Base-by-base conservation (phyloP, 305 asterid species). In the Rubia tinctorum region DNA sequence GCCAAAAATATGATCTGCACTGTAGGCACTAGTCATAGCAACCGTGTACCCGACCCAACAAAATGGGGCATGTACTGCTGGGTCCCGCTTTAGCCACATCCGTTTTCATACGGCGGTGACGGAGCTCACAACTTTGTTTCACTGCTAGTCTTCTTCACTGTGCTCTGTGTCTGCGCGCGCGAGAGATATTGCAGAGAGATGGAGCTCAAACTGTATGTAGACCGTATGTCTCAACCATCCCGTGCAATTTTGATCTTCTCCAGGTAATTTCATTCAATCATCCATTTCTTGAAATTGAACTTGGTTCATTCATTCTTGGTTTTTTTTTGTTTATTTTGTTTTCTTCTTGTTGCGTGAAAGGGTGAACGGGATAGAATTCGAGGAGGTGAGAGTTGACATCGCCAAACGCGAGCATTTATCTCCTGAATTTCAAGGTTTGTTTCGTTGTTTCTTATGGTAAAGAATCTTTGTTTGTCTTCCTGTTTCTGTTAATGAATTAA, bases 141-240 rank as follows among this genome's bases (percentile, higher is more conserved):
- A 1, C 4, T 6, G 9, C 8, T 60, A 15, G 44, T 8, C 7
- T 63, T 12, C 45, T 63, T 55, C 60, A 3, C 22, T 34, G 68
- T 34, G 13, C 44, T 58, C 63, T 14, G 68, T 63, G 13, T 37
- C 34, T 5, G 11, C 7, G 30, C 10, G 18, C 15, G 66, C 4
- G 66, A 61, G 66, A 9, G n/a, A 61, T 20, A 59, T n/a, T 1
- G 34, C 20, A 39, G 47, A 51, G 66, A 77, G 47, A 83, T 83
- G 86, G 60, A 67, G 72, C 79, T 93, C 76, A 89, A 93, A 79
- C 5, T 93, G 59, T 93, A 87, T 22, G 89, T 71, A 0, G 97
- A 89, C 87, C 96, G 95, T 0, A 6, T 91, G 83, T 88, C 95
- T 8, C 92, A 89, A 74, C 98, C 98, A 20, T 89, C 97, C 8